Evolutionary conservation across 2,329 filamentous ascomycete species (phyloP).

Genomic region (Ramularia collo-cygni): DNA sequence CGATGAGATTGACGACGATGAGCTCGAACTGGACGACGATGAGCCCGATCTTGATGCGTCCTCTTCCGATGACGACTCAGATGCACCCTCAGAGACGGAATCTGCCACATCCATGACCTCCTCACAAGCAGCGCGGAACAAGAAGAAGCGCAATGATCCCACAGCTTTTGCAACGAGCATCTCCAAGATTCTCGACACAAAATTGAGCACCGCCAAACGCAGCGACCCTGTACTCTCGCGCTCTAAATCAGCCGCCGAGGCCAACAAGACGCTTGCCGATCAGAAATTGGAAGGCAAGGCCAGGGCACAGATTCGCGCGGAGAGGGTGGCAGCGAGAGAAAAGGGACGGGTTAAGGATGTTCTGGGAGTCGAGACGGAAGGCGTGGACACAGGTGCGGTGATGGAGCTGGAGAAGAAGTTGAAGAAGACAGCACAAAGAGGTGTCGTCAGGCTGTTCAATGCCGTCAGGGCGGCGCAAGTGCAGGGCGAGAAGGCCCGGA

Average conservation of each 20-base stretch:
- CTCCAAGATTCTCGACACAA: constrained; percentile 84
- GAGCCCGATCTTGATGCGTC: constrained; percentile 24
- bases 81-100: constrained; percentile 30
- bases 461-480: constrained; percentile 90
- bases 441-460: constrained; percentile 95
- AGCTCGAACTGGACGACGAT: constrained; percentile 37
- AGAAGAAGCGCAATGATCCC: constrained; percentile 86
- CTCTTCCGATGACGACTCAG: constrained; percentile 28
- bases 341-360: constrained; percentile 87
- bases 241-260: constrained; percentile 65
- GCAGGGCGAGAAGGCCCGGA: constrained; percentile 71
- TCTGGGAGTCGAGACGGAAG: constrained; percentile 53
- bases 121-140: constrained; percentile 31
- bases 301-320: constrained; percentile 66
- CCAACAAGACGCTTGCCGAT: constrained; percentile 66
- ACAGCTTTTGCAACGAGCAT: constrained; percentile 86
- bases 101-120: constrained; percentile 29
- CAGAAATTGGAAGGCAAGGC: constrained; percentile 76
- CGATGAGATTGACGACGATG: constrained; percentile 22
- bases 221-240: constrained; percentile 87
- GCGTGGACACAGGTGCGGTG: constrained; percentile 44
- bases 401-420: constrained; percentile 69
- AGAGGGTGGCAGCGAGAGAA: constrained; percentile 72
- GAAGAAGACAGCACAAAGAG: constrained; percentile 81
- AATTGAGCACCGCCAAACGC: constrained; percentile 73